Conservation (phyloP, 176 grass and related monocot genomes). For the Hordeum marinum region DNA sequence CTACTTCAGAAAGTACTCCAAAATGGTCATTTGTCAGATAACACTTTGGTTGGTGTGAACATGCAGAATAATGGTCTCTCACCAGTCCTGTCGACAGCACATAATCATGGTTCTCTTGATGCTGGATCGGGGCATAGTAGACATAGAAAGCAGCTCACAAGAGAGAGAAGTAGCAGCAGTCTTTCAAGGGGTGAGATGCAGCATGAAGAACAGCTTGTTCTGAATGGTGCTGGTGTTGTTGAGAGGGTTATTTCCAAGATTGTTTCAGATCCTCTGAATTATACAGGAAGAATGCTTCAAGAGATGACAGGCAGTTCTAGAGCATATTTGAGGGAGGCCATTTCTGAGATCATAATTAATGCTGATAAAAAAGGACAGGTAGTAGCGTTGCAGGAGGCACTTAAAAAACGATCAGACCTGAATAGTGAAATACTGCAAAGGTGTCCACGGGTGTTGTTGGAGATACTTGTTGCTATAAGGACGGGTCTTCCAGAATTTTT, state of each 20-base stretch:
- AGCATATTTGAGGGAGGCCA: slow-evolving; percentile 77
- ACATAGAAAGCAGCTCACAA: slow-evolving; percentile 57
- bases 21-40: slow-evolving; percentile 51
- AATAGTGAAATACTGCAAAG: slow-evolving; percentile 51
- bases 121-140: slow-evolving; percentile 48
- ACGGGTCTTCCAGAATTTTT: slow-evolving; percentile 72
- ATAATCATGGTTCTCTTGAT: slow-evolving; percentile 45
- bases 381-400: slow-evolving; percentile 58
- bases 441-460: slow-evolving; percentile 61
- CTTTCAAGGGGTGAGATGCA: slow-evolving; percentile 52
- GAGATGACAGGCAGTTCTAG: slow-evolving; percentile 90
- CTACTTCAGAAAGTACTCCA: slow-evolving; percentile 46
- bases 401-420: slow-evolving; percentile 70
- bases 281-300: slow-evolving; percentile 87
- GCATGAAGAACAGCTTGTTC: slow-evolving; percentile 53
- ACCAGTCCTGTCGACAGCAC: slow-evolving; percentile 20
- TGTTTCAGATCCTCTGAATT: slow-evolving; percentile 76
- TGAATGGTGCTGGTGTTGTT: slow-evolving; percentile 68
- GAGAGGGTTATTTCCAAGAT: slow-evolving; percentile 85
- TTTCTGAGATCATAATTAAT: slow-evolving; percentile 76
- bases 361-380: slow-evolving; percentile 61
- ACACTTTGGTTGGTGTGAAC: slow-evolving; percentile 35
- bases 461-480: slow-evolving; percentile 82
- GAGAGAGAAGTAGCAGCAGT: slow-evolving; percentile 54
- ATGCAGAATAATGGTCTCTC: slow-evolving; percentile 31